Base-by-base conservation (phyloP, 495 filamentous ascomycete species). In the Staphylotrichum longicolle region DNA sequence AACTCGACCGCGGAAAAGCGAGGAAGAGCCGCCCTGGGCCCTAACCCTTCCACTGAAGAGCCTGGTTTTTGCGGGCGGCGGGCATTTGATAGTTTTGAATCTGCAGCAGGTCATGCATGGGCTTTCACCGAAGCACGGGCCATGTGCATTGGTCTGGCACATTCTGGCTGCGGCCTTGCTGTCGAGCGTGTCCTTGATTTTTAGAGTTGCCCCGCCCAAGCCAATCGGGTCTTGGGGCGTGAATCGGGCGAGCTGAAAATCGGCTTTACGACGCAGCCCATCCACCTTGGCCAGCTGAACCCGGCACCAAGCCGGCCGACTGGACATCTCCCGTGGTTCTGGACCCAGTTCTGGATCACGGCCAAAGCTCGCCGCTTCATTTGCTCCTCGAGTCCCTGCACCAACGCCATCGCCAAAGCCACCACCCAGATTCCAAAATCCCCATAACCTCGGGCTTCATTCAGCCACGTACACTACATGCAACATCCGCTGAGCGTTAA, bases 281-380 rank as follows among this genome's bases (percentile, higher is more conserved):
- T 3, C 27, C 44, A 20, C 60, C 60, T 50, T 62, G 60, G 46
- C 52, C 60, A 62, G 60, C 60, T 62, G 60, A 62, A 62, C 8
- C 47, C 7, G 8, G 6, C 27, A 39, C 50, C 50, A 39, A 37
- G 9, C 32, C 30, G 33, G 7, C 5, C 8, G 7, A 55, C 20
- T 11, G 20, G 34, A 39, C n/a, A 27, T 6, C 11, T 46, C 33
- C 46, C 27, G 12, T 32, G 10, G 48, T 27, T 27, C 20, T 27
- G 20, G 20, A 27, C 20, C 20, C 20, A 27, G 20, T 27, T 27
- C 20, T 27, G 58, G n/a, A 47, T 56, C 11, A 9, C 40, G 37
- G 34, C 49, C 33, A 14, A 52, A n/a, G 37, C 49, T 27, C 20
- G 20, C 20, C 20, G 20, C 20, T 27, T 27, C 20, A 27, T 27